A percentile compares a stretch with the other conserved stretches of the same genome.
These are phyloP conservation scores for Fraxinus sp. DNA, from an alignment of 305 asterid genomes.

Conservation along the genomic window DNA sequence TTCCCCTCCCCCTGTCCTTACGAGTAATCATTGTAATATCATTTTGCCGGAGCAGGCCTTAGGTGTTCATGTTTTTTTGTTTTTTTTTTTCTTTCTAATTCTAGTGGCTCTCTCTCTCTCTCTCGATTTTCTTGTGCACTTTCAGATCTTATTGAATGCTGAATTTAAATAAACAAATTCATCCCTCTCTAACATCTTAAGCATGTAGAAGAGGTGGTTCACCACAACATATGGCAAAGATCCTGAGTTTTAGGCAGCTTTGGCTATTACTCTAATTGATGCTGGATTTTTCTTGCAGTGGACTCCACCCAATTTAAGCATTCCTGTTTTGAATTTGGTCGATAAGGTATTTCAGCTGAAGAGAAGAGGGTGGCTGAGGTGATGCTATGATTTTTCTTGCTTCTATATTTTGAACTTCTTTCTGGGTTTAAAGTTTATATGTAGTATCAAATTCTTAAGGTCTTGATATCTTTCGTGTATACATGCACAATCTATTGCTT, in stretches of 20 bases:
- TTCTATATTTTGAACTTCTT: constrained; percentile 13
- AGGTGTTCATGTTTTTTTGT: background rate
- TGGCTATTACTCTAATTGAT: constrained; percentile 18
- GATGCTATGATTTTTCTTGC: constrained; percentile 23
- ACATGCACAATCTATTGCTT: background rate
- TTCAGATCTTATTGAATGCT: background rate
- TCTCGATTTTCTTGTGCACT: background rate
- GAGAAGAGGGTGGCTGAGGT: constrained; percentile 95
- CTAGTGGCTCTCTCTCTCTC: background rate
- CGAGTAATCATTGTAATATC: background rate
- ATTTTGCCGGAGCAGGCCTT: constrained; percentile 1
- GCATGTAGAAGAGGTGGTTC: background rate
- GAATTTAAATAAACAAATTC: background rate
- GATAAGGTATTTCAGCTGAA: constrained; percentile 87
- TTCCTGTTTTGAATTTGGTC: constrained; percentile 76
- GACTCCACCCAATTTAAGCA: constrained; percentile 79
- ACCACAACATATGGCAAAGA: background rate
- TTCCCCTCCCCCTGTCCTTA: background rate
- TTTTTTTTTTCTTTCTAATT: background rate
- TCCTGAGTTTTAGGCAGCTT: background rate
- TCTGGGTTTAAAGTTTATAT: constrained; percentile 7
- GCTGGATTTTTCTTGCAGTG: constrained; percentile 58
- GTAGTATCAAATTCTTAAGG: background rate
- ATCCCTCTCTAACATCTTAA: background rate
- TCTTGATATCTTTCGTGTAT: background rate